Evolutionary conservation across 2,329 filamentous ascomycete genomes (phyloP), one percentile per base, ranked within the genome.

Genomic region (Colletotrichum liriopes): DNA sequence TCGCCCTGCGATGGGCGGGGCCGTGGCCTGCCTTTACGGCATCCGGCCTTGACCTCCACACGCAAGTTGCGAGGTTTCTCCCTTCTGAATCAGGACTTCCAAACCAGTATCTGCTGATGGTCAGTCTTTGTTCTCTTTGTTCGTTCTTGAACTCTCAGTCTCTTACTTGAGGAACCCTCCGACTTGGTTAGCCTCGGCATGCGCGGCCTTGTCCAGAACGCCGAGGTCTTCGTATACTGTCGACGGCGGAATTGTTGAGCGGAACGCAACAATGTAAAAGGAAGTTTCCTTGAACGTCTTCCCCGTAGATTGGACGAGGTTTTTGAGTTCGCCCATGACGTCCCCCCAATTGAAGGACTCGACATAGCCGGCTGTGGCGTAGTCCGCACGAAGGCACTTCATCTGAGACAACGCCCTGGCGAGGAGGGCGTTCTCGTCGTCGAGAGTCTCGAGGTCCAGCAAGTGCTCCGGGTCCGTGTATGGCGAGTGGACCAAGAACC

Each of bases 221-320:
- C 91, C 91, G 49, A 98, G 87, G 71, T 92, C 87, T 14, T 89
- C 88, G 71, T 90, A 90, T 74, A 94, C 90, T 20, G 71, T 73
- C 16, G 86, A 88, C 2, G 88, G 86, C 47, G 91, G 90, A 67
- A 98, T 89, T 74, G 87, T 88, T 7, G 93, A 96, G 20, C 94
- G 89, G 82, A 98, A 98, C 5, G 92, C 92, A 51, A 98, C 94
- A 67, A 96, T 91, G 82, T 96, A 97, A 84, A 96, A 97, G 37
- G 85, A 87, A 61, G 87, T 88, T 71, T 87, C 84, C 65, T 85
- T 87, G 90, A 93, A 96, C 74, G 87, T 82, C 7, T 82, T 82
- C 16, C 87, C 79, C 8, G 81, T 86, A 11, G 82, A 79, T 3
- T 77, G 76, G 14, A 85, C 82, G 3, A 95, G 84, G 1, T 84